Evolutionary conservation across 306 rosid genomes (phyloP), one percentile per base, ranked within the genome.

Genomic region (Rubus idaeus): DNA sequence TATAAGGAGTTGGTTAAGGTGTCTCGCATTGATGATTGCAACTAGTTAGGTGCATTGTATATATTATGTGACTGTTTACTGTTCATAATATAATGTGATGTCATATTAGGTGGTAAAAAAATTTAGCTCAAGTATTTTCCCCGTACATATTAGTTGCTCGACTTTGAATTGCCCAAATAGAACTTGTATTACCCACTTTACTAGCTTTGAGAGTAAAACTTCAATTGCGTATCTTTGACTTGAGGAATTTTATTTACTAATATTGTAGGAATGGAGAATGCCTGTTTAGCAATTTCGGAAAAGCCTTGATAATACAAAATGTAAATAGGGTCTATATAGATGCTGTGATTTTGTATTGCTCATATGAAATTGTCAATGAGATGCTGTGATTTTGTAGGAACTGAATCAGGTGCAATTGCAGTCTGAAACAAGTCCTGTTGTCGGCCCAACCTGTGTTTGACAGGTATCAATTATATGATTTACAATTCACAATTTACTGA

Each of bases 351-450:
- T 26, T 23, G n/a, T 61, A 6, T 30, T 12, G 11, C 66, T 39
- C 6, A 55, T 5, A 10, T 72, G 64, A 21, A 35, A 11, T 39
- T 35, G 53, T 71, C 45, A 18, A 23, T 39, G 40, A 17, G 16
- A 17, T 57, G 56, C 61, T 63, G 62, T 53, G 70, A 57, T 80
- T 83, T 67, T 88, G 84, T 88, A 89, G 90, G 92, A 88, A 69
- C 74, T 71, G 81, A 82, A 84, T 83, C 78, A 80, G 70, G 80
- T 84, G 71, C 87, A 71, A 56, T 52, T 70, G 78, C 87, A 76
- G 70, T 74, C 87, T 57, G 78, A 89, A 84, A 75, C 88, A 67
- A 79, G 83, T 81, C 80, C 84, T 62, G 80, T 82, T 79, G 86
- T 81, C 62, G 84, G 75, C 77, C 86, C 79, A 75, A 77, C 86